A percentile compares a stretch with the other conserved stretches of the same genome.
Conservation (phyloP, 2,329 filamentous ascomycete genomes). For the Stromatinia cepivora region DNA sequence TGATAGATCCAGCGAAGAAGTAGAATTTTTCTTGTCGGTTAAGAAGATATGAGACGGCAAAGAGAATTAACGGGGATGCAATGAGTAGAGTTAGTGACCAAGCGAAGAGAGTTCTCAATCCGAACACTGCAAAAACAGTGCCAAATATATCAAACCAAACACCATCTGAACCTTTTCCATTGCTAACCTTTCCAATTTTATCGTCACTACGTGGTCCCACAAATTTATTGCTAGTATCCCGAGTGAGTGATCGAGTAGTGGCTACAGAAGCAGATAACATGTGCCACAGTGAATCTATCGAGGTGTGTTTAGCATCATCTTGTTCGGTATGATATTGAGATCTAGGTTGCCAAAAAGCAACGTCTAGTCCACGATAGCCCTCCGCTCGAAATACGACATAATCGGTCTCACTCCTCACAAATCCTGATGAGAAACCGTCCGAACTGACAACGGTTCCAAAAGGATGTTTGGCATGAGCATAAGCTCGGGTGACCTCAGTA, state of each 20-base stretch:
- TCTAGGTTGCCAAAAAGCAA: slow-evolving; percentile 87
- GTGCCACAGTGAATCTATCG: slow-evolving; percentile 75
- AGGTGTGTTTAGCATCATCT: slow-evolving; percentile 80
- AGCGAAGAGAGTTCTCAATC: slow-evolving; percentile 80
- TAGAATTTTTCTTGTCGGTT: slow-evolving; percentile 80
- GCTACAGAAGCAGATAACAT: slow-evolving; percentile 85
- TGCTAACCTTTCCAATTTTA: slow-evolving; percentile 61
- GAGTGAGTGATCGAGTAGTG: slow-evolving; percentile 70
- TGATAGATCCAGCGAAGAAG: slow-evolving; percentile 67
- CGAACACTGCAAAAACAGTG: slow-evolving; percentile 73
- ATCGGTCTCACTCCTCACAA: slow-evolving; percentile 85
- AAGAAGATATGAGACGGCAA: slow-evolving; percentile 68
- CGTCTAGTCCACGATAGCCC: slow-evolving; percentile 83
- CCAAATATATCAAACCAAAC: slow-evolving; percentile 97
- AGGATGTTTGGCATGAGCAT: slow-evolving; percentile 69
- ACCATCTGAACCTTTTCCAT: slow-evolving; percentile 65
- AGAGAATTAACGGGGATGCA: slow-evolving; percentile 71
- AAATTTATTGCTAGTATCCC: slow-evolving; percentile 67
- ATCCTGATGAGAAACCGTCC: slow-evolving; percentile 78
- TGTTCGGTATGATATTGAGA: slow-evolving; percentile 88
- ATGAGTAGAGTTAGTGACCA: slow-evolving; percentile 83
- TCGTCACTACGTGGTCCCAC: slow-evolving; percentile 57
- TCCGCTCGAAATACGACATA: slow-evolving; percentile 80
- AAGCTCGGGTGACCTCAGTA: slow-evolving; percentile 78
- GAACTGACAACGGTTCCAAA: slow-evolving; percentile 80